These are phyloP conservation scores for Colletotrichum sp. DNA, from an alignment of 2,329 filamentous ascomycete genomes.

Conservation along the genomic window DNA sequence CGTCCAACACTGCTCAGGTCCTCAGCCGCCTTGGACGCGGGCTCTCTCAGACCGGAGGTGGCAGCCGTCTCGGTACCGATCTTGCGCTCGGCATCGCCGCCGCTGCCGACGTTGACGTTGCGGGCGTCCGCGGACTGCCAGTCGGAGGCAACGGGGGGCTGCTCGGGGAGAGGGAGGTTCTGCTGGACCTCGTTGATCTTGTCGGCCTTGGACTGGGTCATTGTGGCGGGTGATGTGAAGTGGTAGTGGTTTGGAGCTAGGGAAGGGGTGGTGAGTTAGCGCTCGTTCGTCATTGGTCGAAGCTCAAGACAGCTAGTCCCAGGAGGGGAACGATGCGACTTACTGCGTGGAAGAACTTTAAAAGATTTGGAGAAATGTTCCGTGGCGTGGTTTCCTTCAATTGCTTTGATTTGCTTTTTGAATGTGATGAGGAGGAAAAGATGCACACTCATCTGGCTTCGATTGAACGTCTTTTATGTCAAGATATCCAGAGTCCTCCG, in stretches of 20 bases:
- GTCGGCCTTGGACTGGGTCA: conserved; percentile 61
- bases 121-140: conserved; percentile 75
- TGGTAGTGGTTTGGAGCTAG: neutral
- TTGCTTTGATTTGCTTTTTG: neutral
- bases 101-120: conserved; percentile 72
- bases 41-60: conserved; percentile 59
- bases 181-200: conserved; percentile 71
- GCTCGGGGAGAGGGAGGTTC: conserved; percentile 80
- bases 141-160: conserved; percentile 78
- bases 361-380: neutral
- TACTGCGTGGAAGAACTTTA: neutral
- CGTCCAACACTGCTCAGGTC: conserved; percentile 67
- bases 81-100: conserved; percentile 57
- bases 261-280: neutral
- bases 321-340: neutral
- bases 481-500: neutral
- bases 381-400: neutral
- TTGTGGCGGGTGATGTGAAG: conserved; percentile 22
- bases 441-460: neutral
- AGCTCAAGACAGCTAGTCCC: neutral
- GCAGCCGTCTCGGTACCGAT: conserved; percentile 55
- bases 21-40: conserved; percentile 60
- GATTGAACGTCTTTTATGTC: neutral
- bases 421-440: neutral
- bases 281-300: neutral